These are phyloP conservation scores for Metschnikowia gruessii DNA, from an alignment of 805 yeast species.

Conservation along the genomic window DNA sequence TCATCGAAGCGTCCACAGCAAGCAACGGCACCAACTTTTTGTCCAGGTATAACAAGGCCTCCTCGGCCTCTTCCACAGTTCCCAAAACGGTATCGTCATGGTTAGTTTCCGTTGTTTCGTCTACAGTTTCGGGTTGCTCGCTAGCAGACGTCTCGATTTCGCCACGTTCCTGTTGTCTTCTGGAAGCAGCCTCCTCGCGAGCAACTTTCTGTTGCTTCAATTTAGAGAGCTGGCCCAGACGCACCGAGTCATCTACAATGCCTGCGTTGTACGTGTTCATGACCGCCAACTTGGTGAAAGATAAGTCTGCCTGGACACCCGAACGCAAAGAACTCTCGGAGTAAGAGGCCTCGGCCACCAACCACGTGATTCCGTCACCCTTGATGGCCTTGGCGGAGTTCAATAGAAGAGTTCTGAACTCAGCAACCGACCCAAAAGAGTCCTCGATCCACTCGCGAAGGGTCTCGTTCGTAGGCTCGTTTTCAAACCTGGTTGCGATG, in stretches of 20 bases:
- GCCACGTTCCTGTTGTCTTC: conserved; percentile 25
- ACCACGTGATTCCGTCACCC: conserved; percentile 92
- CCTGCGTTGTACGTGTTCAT: conserved; percentile 90
- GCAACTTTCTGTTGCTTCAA: conserved; percentile 38
- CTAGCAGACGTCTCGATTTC: conserved; percentile 9
- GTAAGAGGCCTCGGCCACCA: conserved; percentile 57
- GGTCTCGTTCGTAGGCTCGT: conserved; percentile 33
- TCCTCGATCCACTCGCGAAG: conserved; percentile 49
- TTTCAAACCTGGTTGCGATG: conserved; percentile 27
- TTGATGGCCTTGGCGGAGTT: conserved; percentile 67
- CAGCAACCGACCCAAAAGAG: conserved; percentile 74
- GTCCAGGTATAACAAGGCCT: conserved; percentile 32
- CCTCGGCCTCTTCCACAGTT: conserved; percentile 42
- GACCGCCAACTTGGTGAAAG: conserved; percentile 54
- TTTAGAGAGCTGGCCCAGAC: conserved; percentile 49
- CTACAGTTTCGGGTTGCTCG: conserved; percentile 8
- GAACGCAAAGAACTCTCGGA: conserved; percentile 27
- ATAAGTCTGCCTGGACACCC: conserved; percentile 19
- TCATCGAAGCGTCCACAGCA: conserved; percentile 70
- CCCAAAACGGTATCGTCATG: conserved; percentile 31
- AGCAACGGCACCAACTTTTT: conserved; percentile 55
- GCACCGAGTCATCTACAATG: conserved; percentile 62
- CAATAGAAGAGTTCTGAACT: conserved; percentile 67
- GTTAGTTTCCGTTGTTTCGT: conserved; percentile 18
- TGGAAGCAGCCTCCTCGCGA: conserved; percentile 26